phyloP scores from a whole-genome alignment of 2,329 filamentous ascomycete genomes.

The Fusarium equiseti region DNA sequence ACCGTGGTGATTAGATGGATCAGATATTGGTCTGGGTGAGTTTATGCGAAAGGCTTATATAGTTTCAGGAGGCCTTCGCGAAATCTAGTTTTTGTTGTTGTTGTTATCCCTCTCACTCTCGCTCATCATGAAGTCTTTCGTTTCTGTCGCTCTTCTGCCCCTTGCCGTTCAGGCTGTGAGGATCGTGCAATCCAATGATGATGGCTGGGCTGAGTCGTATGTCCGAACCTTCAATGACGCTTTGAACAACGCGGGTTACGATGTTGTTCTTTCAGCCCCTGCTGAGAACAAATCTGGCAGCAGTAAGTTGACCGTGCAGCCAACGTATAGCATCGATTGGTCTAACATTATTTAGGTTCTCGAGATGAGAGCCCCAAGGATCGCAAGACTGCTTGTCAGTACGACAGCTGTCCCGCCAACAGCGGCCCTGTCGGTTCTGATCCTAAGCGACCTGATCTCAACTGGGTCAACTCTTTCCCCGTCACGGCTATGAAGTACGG shows the following conservation, averaged over 20 bases:
- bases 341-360: conserved; percentile 60
- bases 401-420: conserved; percentile 69
- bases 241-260: conserved; percentile 67
- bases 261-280: conserved; percentile 73
- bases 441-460: conserved; percentile 60
- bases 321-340: neutral
- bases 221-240: conserved; percentile 69
- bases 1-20: conserved; percentile 33
- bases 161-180: conserved; percentile 56
- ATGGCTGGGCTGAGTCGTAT: conserved; percentile 80
- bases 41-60: conserved; percentile 30
- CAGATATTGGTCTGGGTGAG: conserved; percentile 37
- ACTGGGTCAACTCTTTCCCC: conserved; percentile 80
- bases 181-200: conserved; percentile 76
- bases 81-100: neutral
- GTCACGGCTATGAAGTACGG: conserved; percentile 74
- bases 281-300: conserved; percentile 75
- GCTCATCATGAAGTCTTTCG: conserved; percentile 45
- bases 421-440: conserved; percentile 70
- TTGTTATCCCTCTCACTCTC: conserved; percentile 2
- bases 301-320: conserved; percentile 55
- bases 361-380: conserved; percentile 58
- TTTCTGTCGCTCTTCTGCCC: conserved; percentile 41
- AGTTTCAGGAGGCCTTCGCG: conserved; percentile 17
- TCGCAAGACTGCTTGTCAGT: conserved; percentile 68